Evolutionary conservation across 306 rosid genomes (phyloP).

Genomic region (Vigna radiata): DNA sequence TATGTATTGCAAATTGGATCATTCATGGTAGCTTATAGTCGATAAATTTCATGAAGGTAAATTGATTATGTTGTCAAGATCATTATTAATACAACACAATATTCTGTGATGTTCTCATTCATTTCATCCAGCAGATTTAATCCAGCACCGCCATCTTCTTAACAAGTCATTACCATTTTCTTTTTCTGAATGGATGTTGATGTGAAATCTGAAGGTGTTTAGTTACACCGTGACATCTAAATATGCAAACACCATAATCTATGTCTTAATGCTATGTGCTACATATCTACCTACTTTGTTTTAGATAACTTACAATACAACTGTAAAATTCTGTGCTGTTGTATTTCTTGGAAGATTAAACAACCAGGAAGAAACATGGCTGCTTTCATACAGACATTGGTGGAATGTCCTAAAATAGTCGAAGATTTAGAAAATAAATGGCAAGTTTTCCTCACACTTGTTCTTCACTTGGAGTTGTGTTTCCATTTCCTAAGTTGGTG

Average conservation of each 20-base stretch:
- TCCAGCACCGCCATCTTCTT: not conserved
- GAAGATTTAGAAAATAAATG: not conserved
- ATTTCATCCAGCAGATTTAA: conserved; percentile 20
- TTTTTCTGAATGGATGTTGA: not conserved
- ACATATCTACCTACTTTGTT: not conserved
- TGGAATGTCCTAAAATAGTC: not conserved
- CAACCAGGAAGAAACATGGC: conserved; percentile 25
- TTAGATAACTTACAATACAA: conserved; percentile 4
- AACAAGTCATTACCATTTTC: not conserved
- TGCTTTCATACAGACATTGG: not conserved
- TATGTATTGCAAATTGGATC: conserved; percentile 29
- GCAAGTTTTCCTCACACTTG: conserved; percentile 22
- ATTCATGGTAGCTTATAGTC: conserved; percentile 36
- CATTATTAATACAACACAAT: conserved; percentile 24
- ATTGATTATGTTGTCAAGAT: conserved; percentile 32
- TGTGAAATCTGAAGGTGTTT: too few relatives aligned
- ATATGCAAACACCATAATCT: conserved; percentile 15
- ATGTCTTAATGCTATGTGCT: not conserved
- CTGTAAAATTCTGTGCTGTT: not conserved
- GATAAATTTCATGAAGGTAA: conserved; percentile 32
- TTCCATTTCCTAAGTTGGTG: conserved; percentile 39
- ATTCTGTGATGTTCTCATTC: not conserved
- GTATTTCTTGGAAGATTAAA: conserved; percentile 1
- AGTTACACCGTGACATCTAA: not conserved
- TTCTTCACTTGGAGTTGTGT: conserved; percentile 30